Evolutionary conservation across 2,329 filamentous ascomycete species (phyloP), one percentile per base, ranked within the genome.

Genomic region (Sclerotinia sclerotiorum): DNA sequence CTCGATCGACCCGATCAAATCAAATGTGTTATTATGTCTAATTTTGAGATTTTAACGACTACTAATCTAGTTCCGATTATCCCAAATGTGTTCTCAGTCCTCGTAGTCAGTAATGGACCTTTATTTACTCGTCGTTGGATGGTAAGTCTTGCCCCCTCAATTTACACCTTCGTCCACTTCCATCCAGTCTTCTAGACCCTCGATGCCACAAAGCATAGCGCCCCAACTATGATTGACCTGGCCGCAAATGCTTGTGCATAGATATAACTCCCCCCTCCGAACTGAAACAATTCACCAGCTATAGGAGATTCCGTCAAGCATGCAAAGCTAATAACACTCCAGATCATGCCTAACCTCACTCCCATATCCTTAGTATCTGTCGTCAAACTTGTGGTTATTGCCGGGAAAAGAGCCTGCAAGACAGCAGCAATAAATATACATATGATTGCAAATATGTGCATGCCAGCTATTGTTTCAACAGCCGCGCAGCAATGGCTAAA

Each of bases 351-450:
- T 42, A 65, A 10, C 21, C 51, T 24, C 19, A 55, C 32, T 2
- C 48, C 32, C 3, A 24, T 65, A 7, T 55, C 44, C 27, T 52
- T 11, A 6, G 48, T 5, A 24, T 65, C 62, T 8, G 3, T 17
- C 6, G 32, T 19, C 24, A 55, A 21, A 3, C 1, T 56, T 27
- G n/a, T 55, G 29, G 51, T 32, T 29, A 10, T 44, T 2, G 48
- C 17, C 5, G 32, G n/a, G 21, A 44, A 27, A 21, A 55, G 24
- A 2, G n/a, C 19, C n/a, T 29, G n/a, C 10, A 65, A 42, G 4
- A n/a, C 19, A 65, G 62, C 48, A 13, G 62, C 48, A 19, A 42
- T 19, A 19, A 55, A 65, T 8, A 48, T 48, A 56, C 56, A 56
- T 42, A 49, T 32, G 2, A 32, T 49, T 7, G 46, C 58, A n/a